Evolutionary conservation across 2,329 filamentous ascomycete genomes (phyloP).

Genomic region (Biscogniauxia mediterranea): DNA sequence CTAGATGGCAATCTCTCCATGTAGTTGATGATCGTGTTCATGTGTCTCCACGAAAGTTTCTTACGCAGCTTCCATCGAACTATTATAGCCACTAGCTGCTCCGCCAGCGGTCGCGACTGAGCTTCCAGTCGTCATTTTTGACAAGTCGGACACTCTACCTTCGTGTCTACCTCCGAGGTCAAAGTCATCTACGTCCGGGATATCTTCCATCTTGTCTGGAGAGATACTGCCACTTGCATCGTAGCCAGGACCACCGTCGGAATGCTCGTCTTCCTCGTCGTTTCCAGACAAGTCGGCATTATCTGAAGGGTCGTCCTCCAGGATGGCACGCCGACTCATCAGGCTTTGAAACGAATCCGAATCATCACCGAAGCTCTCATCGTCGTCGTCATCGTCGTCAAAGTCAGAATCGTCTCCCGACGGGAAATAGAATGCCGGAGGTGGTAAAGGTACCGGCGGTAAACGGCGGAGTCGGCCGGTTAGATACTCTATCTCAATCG

Average conservation of each 20-base stretch:
- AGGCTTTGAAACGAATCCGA: constrained; percentile 15
- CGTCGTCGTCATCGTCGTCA: constrained; percentile 21
- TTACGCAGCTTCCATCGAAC: constrained; percentile 70
- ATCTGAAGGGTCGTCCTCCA: constrained; percentile 68
- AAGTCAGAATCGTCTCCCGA: constrained; percentile 39
- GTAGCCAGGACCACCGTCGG: constrained; percentile 76
- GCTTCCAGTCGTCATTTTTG: constrained; percentile 87
- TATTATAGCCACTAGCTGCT: constrained; percentile 70
- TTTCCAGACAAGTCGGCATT: constrained; percentile 72
- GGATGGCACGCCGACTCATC: constrained; percentile 22
- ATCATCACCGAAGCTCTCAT: constrained; percentile 16
- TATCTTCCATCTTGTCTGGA: constrained; percentile 66
- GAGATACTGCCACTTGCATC: constrained; percentile 67
- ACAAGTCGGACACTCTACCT: constrained; percentile 72
- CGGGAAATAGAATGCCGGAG: constrained; percentile 51
- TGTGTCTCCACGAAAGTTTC: background rate
- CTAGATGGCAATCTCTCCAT: background rate
- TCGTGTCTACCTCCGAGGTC: constrained; percentile 61
- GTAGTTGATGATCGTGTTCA: background rate
- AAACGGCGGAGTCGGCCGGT: constrained; percentile 42
- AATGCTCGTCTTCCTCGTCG: constrained; percentile 77
- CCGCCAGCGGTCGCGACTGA: constrained; percentile 70
- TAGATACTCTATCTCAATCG: constrained; percentile 46
- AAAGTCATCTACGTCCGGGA: constrained; percentile 73
- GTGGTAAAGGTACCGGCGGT: constrained; percentile 49